Conservation (phyloP, 495 filamentous ascomycete genomes). For the Trichoderma orchidacearum region DNA sequence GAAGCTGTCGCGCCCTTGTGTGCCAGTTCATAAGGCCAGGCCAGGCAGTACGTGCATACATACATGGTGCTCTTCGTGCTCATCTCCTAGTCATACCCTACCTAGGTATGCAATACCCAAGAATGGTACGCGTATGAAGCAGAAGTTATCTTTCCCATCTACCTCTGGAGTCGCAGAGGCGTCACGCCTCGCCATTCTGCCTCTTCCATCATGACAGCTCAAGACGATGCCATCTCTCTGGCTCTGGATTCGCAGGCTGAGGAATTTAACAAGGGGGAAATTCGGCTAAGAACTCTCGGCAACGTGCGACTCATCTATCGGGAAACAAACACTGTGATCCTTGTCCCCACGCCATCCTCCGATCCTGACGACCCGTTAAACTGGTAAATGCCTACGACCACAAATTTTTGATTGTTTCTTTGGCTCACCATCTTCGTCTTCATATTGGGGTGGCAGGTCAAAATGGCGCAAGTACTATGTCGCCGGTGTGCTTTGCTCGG, state of each 20-base stretch:
- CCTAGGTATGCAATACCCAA: no score
- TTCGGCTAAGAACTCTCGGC: slow-evolving; percentile 22
- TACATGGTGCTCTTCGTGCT: no score
- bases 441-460: no score
- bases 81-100: no score
- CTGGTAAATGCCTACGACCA: slow-evolving; percentile 11
- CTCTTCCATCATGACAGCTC: background rate
- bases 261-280: slow-evolving; percentile 6
- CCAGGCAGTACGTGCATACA: no score
- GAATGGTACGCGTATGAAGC: no score
- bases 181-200: background rate
- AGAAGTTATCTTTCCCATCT: background rate
- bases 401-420: background rate
- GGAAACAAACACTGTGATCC: slow-evolving; percentile 34
- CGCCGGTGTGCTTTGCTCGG: slow-evolving; percentile 31
- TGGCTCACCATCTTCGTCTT: background rate
- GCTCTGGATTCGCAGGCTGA: slow-evolving; percentile 8
- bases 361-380: slow-evolving; percentile 52
- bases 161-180: background rate
- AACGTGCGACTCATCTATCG: slow-evolving; percentile 33
- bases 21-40: no score
- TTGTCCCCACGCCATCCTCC: slow-evolving; percentile 43
- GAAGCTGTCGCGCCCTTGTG: no score
- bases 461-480: slow-evolving; percentile 33
- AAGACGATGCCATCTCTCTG: slow-evolving; percentile 7